Conservation (phyloP, 148 eudicot genomes). For the Suaeda aralocaspica region DNA sequence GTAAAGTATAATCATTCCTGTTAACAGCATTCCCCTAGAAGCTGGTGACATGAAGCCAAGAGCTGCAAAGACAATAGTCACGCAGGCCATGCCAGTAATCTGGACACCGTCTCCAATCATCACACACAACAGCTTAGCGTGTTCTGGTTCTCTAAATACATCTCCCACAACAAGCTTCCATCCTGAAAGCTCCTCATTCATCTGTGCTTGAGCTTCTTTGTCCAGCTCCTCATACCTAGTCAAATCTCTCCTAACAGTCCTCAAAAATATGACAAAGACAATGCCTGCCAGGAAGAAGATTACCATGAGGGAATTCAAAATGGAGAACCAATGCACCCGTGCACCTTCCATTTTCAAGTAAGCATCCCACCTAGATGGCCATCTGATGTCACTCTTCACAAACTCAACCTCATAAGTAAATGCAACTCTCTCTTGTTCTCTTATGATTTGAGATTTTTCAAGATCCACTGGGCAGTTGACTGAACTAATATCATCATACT, state of each 20-base stretch:
- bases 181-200: conserved; percentile 67
- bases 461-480: conserved; percentile 48
- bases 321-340: conserved; percentile 60
- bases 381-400: conserved; percentile 52
- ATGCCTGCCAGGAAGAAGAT: conserved; percentile 63
- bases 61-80: conserved; percentile 59
- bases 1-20: conserved; percentile 54
- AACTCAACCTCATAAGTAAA: conserved; percentile 63
- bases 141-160: conserved; percentile 56
- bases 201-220: conserved; percentile 68
- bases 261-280: conserved; percentile 52
- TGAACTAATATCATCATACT: conserved; percentile 38
- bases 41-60: conserved; percentile 72
- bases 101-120: conserved; percentile 69
- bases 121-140: conserved; percentile 49
- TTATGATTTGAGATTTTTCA: conserved; percentile 49
- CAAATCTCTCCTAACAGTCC: conserved; percentile 63
- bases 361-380: conserved; percentile 79
- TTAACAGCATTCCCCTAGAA: conserved; percentile 56
- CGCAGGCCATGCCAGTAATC: conserved; percentile 55
- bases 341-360: conserved; percentile 62
- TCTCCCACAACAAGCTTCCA: conserved; percentile 81
- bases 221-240: conserved; percentile 57
- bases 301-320: conserved; percentile 57
- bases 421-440: conserved; percentile 46